Base-by-base conservation (phyloP, 2,329 filamentous ascomycete genomes). In the Aspergillus flavus region DNA sequence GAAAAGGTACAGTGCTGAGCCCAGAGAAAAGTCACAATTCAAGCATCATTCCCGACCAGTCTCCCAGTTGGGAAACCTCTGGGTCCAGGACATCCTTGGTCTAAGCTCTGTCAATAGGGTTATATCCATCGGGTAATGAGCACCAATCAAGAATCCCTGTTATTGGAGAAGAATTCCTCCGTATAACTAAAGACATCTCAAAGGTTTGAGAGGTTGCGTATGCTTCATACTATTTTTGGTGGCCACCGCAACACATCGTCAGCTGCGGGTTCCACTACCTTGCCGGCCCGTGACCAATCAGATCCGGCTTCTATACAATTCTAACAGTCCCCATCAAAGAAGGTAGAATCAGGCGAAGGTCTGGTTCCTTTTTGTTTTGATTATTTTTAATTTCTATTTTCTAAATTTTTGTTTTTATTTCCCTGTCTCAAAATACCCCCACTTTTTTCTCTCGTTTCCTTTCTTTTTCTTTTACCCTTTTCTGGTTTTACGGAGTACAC, bases 181-280 rank as follows among this genome's bases (percentile, higher is more conserved):
- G 3, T 21, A 55, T 39, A 5, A 11, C 30, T 12, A 10, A 12
- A 55, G 32, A 55, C 23, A 55, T n/a, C 32, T 58, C 28, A 23
- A 36, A 26, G 7, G 28, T 19, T 32, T 43, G 41, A 30, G 57
- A 50, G 61, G 58, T 59, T 62, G 56, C 61, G 61, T 62, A 62
- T 62, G 56, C 61, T 26, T 54, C 21, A 14, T 30, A 36, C 53
- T 52, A 58, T 62, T 62, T 55, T 54, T 58, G 41, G 56, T 26
- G 59, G 16, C 53, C 53, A 57, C 30, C 52, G 16, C 52, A 26
- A 28, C 52, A 52, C 57, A 59, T 55, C 61, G 60, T 62, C 60
- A 57, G 54, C 60, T 61, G 54, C 6, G 21, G 43, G 36, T 14
- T 56, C 61, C 57, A 60, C 61, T 43, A 16, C 34, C 23, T 50